Conservation (phyloP, 306 rosid species). For the Begonia fuchsioides region DNA sequence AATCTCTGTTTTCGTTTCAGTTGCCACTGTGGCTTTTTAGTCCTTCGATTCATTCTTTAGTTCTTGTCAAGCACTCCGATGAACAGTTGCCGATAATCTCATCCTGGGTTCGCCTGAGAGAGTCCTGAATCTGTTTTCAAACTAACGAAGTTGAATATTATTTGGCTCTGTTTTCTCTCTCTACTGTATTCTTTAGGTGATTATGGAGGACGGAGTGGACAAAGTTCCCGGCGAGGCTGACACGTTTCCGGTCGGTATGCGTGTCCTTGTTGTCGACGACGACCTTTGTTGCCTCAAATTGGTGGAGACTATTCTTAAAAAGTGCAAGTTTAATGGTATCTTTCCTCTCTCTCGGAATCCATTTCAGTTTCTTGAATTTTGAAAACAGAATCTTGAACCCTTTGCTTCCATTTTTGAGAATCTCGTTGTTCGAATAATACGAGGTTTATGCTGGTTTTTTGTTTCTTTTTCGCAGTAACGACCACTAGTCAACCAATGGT, state of each 20-base stretch:
- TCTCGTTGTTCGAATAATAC: no score
- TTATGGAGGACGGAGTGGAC: slow-evolving; percentile 33
- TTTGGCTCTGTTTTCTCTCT: neutral
- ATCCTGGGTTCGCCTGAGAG: neutral
- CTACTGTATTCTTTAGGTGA: slow-evolving; percentile 20
- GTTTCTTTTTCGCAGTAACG: slow-evolving; percentile 43
- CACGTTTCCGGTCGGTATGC: slow-evolving; percentile 69
- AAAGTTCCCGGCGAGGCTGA: slow-evolving; percentile 22
- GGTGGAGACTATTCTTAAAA: slow-evolving; percentile 50
- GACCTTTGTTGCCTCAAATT: slow-evolving; percentile 49
- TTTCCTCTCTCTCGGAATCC: slow-evolving; percentile 2
- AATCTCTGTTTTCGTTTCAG: slow-evolving; percentile 2
- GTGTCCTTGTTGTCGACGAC: slow-evolving; percentile 75
- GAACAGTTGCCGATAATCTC: neutral
- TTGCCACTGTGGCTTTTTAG: neutral
- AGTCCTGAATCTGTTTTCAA: neutral
- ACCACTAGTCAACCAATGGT: slow-evolving; percentile 37
- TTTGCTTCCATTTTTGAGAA: no score
- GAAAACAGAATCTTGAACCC: no score
- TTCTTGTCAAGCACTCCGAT: neutral
- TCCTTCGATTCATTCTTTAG: neutral
- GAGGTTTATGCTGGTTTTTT: neutral
- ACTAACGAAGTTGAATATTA: neutral
- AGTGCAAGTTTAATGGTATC: slow-evolving; percentile 69
- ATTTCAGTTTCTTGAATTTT: neutral